Evolutionary conservation across 306 rosid genomes (phyloP).

Genomic region (Erythrophleum fordii): DNA sequence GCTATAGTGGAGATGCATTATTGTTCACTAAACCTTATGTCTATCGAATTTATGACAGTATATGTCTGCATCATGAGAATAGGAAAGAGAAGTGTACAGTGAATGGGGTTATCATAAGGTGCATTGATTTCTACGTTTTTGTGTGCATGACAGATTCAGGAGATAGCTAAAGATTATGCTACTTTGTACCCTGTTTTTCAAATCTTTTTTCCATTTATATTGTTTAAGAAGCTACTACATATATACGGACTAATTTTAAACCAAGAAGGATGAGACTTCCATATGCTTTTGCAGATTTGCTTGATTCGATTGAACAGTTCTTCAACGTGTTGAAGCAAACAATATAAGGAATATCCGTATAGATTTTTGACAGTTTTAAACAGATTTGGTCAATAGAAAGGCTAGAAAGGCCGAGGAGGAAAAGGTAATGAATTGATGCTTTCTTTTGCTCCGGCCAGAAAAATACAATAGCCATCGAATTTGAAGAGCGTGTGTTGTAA

Average conservation of each 20-base stretch:
- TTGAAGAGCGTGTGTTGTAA: conserved; percentile 35
- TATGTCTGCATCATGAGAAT: background rate
- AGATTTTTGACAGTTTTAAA: conserved; percentile 11
- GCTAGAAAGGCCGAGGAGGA: background rate
- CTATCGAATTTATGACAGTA: background rate
- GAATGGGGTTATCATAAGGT: conserved; percentile 3
- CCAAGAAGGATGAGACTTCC: background rate
- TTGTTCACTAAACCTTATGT: conserved; percentile 7
- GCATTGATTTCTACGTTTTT: conserved; percentile 14
- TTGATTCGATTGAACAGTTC: conserved; percentile 32
- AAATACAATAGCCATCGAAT: conserved; percentile 25
- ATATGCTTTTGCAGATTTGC: conserved; percentile 32
- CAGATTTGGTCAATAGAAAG: conserved; percentile 45
- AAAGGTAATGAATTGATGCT: conserved; percentile 33
- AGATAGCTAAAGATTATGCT: background rate
- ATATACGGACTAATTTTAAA: conserved; percentile 1
- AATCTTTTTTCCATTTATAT: conserved; percentile 14
- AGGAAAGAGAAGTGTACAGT: conserved; percentile 23
- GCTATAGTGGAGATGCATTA: background rate
- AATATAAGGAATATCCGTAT: conserved; percentile 21
- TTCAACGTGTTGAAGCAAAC: conserved; percentile 18
- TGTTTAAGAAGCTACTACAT: conserved; percentile 11
- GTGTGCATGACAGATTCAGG: conserved; percentile 19
- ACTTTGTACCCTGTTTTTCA: background rate
- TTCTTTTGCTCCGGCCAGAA: conserved; percentile 34